phyloP scores from a whole-genome alignment of 1,284 basidiomycete species.

The Pulchroboletus neoregius region DNA sequence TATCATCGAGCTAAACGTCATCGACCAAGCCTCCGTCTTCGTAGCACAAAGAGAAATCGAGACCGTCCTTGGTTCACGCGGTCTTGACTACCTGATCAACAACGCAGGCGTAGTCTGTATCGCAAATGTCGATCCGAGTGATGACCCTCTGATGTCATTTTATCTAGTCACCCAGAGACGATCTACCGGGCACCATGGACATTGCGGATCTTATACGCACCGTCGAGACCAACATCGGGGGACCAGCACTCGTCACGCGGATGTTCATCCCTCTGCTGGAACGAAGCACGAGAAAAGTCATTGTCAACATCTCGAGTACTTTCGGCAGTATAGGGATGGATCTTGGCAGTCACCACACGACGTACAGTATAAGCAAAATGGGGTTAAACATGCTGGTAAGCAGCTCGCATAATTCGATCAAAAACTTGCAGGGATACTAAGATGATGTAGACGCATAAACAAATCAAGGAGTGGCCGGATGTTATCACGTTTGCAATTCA shows the following conservation, averaged over 20 bases:
- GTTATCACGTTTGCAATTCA: conserved; percentile 8
- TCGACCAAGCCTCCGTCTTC: conserved; percentile 21
- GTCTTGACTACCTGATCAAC: not conserved
- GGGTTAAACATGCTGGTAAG: conserved; percentile 9
- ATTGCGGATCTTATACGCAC: conserved; percentile 9
- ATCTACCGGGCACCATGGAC: conserved; percentile 12
- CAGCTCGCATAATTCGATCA: not conserved
- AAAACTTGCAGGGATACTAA: not conserved
- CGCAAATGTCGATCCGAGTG: not conserved
- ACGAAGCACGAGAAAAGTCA: conserved; percentile 20
- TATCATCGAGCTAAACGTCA: conserved; percentile 24
- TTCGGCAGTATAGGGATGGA: conserved; percentile 25
- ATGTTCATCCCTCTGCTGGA: conserved; percentile 25
- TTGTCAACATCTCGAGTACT: conserved; percentile 25
- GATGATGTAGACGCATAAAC: conserved; percentile 7
- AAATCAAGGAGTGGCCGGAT: conserved; percentile 8
- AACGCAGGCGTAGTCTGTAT: conserved; percentile 29
- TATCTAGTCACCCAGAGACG: conserved; percentile 13
- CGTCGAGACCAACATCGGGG: conserved; percentile 24
- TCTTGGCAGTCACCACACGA: conserved; percentile 3
- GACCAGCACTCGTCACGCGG: conserved; percentile 25
- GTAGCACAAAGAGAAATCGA: conserved; percentile 20
- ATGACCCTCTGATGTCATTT: not conserved
- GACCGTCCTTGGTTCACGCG: not conserved
- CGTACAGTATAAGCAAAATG: conserved; percentile 11